Base-by-base conservation (phyloP, 2,329 filamentous ascomycete genomes). In the Penicillium crustosum region DNA sequence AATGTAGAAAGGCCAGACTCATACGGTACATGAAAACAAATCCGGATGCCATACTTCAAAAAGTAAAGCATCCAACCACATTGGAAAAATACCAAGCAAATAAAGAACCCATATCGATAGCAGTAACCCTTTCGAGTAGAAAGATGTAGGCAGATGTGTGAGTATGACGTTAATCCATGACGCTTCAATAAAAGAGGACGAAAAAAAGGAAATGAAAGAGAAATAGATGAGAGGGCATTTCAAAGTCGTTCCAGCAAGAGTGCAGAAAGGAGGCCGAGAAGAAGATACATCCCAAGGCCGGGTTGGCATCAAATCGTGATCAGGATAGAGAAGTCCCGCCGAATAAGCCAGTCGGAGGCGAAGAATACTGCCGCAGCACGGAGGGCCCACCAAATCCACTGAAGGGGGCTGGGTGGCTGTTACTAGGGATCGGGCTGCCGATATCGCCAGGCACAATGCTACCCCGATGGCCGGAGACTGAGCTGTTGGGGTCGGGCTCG, bases 371-470 rank as follows among this genome's bases (percentile, higher is more conserved):
- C 44, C 75, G 72, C 21, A 73, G 65, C 48, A 69, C 68, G 23
- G 74, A 65, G 17, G 66, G 49, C 8, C 42, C 61, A n/a, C 70
- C 69, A 31, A 76, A 71, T 10, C 75, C 75, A 53, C 73, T 70
- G 61, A 75, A 71, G n/a, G 68, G 66, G 33, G 72, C 73, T 17
- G 75, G 67, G 49, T 73, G 77, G 58, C 70, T 75, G 31, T 81
- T 77, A 33, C 58, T 59, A 23, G 81, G 75, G 52, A 86, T 74
- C 2, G 88, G 88, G 69, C 88, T 90, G 43, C 87, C 86, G 60
- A 90, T 89, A 72, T 90, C 86, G 33, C 88, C 86, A 3, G 87
- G 86, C 10, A 73, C 78, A 53, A 76, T 70, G 63, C 75, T 78
- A 23, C 72, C 71, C 66, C 78, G 70, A 63, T 74, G 70, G 61